Base-by-base conservation (phyloP, 805 yeast species). In the Kodamaea laetipori region DNA sequence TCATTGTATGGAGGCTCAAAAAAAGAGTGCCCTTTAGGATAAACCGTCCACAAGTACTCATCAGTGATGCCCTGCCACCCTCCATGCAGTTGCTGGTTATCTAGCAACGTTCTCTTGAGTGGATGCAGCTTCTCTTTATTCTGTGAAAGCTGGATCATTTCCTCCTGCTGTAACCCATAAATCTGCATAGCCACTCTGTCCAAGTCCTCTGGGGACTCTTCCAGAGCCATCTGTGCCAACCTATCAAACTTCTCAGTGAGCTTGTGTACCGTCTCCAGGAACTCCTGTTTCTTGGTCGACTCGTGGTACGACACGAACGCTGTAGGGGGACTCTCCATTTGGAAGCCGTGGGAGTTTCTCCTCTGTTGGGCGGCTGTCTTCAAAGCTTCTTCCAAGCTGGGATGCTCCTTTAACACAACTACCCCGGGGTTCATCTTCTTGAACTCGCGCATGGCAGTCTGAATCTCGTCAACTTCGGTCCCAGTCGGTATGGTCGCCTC, bases 1-100 rank as follows among this genome's bases (percentile, higher is more conserved):
- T 49, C 46, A 19, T 66, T 71, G 41, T 60, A 67, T 1, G 74
- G 73, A 6, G 67, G 66, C 3, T 51, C 48, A 6, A 68, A 71
- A 51, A 62, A 69, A 23, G 59, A 44, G 44, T 61, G 59, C 16
- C 58, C 66, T 30, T 56, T 57, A 3, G 75, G 75, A 17, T 66
- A 55, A 32, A 66, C 37, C 13, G 66, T 58, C 74, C 75, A 69
- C 28, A 71, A 58, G 43, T 61, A 67, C 24, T 64, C 70, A 46
- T 71, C 73, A 41, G 64, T 66, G 13, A 71, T 58, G 36, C 62
- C 64, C 21, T 61, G 58, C 40, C 69, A 54, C 17, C 56, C 55
- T 1, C 67, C 65, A 44, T 67, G 69, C 40, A 66, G 48, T 26
- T 62, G 63, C 26, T 68, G 56, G 67, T 68, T 64, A 5, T 73